Conservation (phyloP, 139 green algal species). For the Raphidocelis subcapitata region DNA sequence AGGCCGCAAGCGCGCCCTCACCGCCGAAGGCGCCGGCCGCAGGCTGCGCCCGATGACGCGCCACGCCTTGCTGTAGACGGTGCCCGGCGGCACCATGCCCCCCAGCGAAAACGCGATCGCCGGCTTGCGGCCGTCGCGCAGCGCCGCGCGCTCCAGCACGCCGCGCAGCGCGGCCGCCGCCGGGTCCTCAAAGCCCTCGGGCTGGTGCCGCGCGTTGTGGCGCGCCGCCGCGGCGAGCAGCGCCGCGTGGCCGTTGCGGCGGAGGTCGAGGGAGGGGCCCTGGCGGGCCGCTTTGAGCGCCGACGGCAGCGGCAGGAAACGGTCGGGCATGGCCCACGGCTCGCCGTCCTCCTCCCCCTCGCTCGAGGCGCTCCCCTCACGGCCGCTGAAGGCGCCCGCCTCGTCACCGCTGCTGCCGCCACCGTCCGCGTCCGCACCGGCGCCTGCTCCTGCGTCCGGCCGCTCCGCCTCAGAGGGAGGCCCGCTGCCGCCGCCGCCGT, state of each 20-base stretch:
- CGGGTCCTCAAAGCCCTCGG: background rate
- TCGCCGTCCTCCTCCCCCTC: too few species aligned
- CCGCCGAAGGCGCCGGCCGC: background rate
- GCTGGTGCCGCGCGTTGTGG: slow-evolving; percentile 12
- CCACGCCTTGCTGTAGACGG: slow-evolving; percentile 18
- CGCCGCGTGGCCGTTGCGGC: background rate
- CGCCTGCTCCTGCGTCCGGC: too few species aligned
- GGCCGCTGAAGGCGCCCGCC: too few species aligned
- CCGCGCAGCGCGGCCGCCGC: background rate
- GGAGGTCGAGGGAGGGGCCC: slow-evolving; percentile 5
- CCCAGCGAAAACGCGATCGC: slow-evolving; percentile 4
- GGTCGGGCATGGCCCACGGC: slow-evolving; percentile 5
- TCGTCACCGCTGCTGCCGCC: too few species aligned
- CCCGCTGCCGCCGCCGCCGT: too few species aligned
- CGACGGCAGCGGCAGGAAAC: slow-evolving; percentile 3
- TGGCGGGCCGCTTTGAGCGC: background rate
- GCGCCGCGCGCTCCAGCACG: slow-evolving; percentile 12
- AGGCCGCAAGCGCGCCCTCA: too few species aligned
- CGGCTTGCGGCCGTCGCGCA: background rate
- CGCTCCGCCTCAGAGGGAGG: too few species aligned
- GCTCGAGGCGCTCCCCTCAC: too few species aligned
- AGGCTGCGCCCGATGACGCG: slow-evolving; percentile 8
- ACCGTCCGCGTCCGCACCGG: too few species aligned
- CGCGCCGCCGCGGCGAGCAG: slow-evolving; percentile 9
- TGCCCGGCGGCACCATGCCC: background rate